Evolutionary conservation across 192 early-diverging fungal genomes (phyloP).

Genomic region (Coemansia sp.): DNA sequence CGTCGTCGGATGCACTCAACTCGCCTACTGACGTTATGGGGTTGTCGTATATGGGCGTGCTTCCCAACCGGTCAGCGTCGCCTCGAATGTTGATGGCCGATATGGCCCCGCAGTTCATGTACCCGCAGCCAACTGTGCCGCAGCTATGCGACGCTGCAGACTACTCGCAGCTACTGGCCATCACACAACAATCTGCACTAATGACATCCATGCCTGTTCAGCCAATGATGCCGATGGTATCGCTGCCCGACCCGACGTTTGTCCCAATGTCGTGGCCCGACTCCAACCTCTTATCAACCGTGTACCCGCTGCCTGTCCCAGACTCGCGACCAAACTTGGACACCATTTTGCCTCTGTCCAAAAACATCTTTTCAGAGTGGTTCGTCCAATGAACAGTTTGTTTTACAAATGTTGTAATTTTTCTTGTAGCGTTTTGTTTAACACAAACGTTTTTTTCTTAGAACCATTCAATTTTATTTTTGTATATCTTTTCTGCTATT

Average conservation of each 20-base stretch:
- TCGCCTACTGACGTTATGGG: neutral
- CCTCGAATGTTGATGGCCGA: slow-evolving; percentile 18
- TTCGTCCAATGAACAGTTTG: slow-evolving; percentile 6
- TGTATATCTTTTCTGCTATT: neutral
- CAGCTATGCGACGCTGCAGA: slow-evolving; percentile 14
- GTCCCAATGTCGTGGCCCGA: neutral
- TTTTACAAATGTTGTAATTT: neutral
- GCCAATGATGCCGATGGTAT: neutral
- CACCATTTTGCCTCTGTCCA: slow-evolving; percentile 20
- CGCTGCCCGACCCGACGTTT: neutral
- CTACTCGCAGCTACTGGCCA: slow-evolving; percentile 12
- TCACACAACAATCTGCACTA: slow-evolving; percentile 17
- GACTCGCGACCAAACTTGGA: slow-evolving; percentile 6
- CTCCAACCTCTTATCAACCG: neutral
- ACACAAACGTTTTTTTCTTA: slow-evolving; percentile 15
- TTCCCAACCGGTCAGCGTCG: slow-evolving; percentile 1
- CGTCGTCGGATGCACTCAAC: neutral
- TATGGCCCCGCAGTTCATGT: slow-evolving; percentile 15
- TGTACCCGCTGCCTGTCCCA: neutral
- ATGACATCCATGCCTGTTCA: slow-evolving; percentile 2
- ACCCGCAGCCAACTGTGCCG: slow-evolving; percentile 7
- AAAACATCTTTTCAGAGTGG: slow-evolving; percentile 30
- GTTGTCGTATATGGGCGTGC: slow-evolving; percentile 37
- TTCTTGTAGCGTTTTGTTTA: slow-evolving; percentile 3
- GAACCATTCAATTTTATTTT: slow-evolving; percentile 3